Percentiles rank a stretch among this genome's conserved stretches.
phyloP scores from a whole-genome alignment of 2,329 filamentous ascomycete genomes.

The Fusarium protoensiforme region DNA sequence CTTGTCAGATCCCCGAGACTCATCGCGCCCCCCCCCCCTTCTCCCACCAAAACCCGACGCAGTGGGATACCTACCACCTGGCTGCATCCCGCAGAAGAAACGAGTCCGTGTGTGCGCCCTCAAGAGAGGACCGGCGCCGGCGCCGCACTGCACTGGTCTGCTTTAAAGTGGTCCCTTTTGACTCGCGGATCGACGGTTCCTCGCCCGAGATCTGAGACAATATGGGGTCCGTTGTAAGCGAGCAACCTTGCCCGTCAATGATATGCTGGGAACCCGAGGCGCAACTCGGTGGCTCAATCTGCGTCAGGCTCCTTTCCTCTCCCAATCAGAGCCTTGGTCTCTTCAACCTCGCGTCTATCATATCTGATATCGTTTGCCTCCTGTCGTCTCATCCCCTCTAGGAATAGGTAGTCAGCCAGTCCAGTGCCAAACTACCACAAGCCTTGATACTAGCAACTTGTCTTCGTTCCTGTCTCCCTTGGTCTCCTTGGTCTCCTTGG shows the following conservation, averaged over 20 bases:
- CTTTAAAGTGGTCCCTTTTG: neutral
- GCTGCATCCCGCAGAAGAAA: conserved; percentile 24
- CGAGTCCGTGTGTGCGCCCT: neutral
- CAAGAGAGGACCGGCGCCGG: neutral
- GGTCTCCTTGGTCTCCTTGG: neutral
- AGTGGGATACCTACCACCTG: conserved; percentile 13
- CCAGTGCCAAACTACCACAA: neutral
- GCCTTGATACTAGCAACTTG: neutral
- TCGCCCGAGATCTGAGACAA: conserved; percentile 38
- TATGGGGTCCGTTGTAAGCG: conserved; percentile 6
- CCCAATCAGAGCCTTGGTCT: neutral
- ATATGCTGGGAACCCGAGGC: conserved; percentile 8
- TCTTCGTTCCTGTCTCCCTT: neutral
- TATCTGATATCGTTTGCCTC: conserved; percentile 19
- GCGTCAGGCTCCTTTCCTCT: neutral
- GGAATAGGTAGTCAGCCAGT: conserved; percentile 3
- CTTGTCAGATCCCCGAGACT: conserved; percentile 30
- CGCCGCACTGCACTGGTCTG: neutral
- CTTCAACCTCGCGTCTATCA: conserved; percentile 6
- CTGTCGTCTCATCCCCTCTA: conserved; percentile 1
- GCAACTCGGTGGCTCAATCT: neutral
- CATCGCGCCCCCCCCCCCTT: conserved; percentile 1
- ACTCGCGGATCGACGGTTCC: conserved; percentile 28
- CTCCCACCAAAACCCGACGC: conserved; percentile 10
- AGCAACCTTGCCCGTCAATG: conserved; percentile 11